Conservation (phyloP, 805 yeast species). For the Saccharomyces mikatae region DNA sequence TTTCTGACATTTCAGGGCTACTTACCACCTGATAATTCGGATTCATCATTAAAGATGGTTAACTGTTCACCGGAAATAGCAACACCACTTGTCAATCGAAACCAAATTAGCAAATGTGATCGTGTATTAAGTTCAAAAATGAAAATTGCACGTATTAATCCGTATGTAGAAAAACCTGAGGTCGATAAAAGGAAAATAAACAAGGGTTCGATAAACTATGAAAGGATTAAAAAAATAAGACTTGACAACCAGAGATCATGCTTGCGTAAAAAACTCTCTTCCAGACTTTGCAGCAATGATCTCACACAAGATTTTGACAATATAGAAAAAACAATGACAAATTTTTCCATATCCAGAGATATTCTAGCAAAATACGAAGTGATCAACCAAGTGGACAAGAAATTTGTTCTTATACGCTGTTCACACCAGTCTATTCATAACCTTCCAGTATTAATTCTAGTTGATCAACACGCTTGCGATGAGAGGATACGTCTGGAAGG, state of each 20-base stretch:
- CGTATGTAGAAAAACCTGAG: not conserved
- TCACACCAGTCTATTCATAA: constrained; percentile 1
- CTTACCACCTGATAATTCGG: not conserved
- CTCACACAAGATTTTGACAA: not conserved
- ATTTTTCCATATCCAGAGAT: constrained; percentile 6
- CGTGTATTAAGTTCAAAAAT: not conserved
- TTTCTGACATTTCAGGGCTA: constrained; percentile 25
- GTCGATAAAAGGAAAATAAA: not conserved
- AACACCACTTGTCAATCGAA: not conserved
- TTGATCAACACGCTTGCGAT: constrained; percentile 85
- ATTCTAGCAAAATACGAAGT: constrained; percentile 27
- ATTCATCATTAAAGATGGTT: not conserved
- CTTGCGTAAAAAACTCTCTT: not conserved
- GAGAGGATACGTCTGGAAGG: constrained; percentile 61
- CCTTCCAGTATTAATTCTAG: constrained; percentile 29
- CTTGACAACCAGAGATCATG: not conserved
- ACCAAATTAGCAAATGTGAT: not conserved
- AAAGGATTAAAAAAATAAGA: not conserved
- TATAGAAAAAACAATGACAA: not conserved
- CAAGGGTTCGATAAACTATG: not conserved
- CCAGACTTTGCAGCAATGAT: not conserved
- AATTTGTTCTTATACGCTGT: constrained; percentile 47
- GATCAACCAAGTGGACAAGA: constrained; percentile 53
- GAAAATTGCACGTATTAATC: not conserved
- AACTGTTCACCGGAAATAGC: not conserved